Evolutionary conservation across 2,329 filamentous ascomycete species (phyloP), one percentile per base, ranked within the genome.

Genomic region (Trichophyton rubrum): DNA sequence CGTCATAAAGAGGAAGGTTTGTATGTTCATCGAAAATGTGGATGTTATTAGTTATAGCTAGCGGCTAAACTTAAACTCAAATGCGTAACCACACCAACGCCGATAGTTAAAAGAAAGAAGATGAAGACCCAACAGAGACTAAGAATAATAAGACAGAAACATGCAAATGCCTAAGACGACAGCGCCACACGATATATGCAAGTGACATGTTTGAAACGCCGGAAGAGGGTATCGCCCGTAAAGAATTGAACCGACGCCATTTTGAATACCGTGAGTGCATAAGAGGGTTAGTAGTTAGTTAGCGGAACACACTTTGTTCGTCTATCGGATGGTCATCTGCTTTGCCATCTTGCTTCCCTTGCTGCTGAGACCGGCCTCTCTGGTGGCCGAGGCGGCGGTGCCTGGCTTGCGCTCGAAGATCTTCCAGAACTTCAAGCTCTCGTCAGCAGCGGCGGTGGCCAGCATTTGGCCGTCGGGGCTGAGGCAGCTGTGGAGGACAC

Each of bases 371-470:
- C 85, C 85, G 62, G 85, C 82, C 67, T 82, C 80, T 63, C 83
- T 81, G 60, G 85, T 79, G 35, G 80, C 72, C 56, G 84, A 82
- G 58, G 85, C 82, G 63, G 82, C 78, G 62, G 82, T 79, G 60
- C 90, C 90, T 17, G 91, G 80, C 84, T 96, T 97, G 84, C 96
- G 96, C 82, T 99, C 93, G 71, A 99, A 99, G 68, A 99, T 82
- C 85, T 99, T 99, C 93, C 93, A 99, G 82, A 99, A 99, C 80
- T 99, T 99, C 75, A 99, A 82, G 71, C 87, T 92, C 81, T 99
- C 93, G 70, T 99, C 93, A 41, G 92, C 91, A 68, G 92, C 89
- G 85, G 93, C 92, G 58, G 93, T 99, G 58, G 93, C 93, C 60
- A 99, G 84, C 85, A 96, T 96, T 79, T 99, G 93, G 59, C 93